Evolutionary conservation across 768 basidiomycete species (phyloP).

Genomic region (Neoboletus magnificus): DNA sequence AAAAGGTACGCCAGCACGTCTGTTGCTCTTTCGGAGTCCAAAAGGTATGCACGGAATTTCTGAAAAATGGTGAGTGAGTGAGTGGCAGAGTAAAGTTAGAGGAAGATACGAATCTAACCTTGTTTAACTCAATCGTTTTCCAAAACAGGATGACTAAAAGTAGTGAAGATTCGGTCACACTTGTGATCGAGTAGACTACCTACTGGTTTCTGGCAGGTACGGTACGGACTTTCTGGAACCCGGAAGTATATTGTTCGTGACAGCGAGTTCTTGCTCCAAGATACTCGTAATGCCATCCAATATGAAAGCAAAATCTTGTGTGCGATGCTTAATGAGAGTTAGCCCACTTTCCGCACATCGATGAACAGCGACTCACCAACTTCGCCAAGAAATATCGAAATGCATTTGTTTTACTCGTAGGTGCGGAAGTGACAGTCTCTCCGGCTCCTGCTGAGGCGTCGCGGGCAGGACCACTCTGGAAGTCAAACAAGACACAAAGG

Average conservation of each 20-base stretch:
- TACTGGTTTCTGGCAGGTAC: slow-evolving; percentile 79
- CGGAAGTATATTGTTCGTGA: slow-evolving; percentile 72
- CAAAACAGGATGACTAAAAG: slow-evolving; percentile 74
- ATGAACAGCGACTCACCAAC: slow-evolving; percentile 44
- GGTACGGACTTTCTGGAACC: slow-evolving; percentile 83
- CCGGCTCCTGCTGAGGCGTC: slow-evolving; percentile 44
- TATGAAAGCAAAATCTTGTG: slow-evolving; percentile 85
- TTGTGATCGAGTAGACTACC: slow-evolving; percentile 26
- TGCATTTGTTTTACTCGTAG: slow-evolving; percentile 73
- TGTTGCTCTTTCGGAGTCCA: slow-evolving; percentile 76
- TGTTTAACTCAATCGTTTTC: slow-evolving; percentile 92
- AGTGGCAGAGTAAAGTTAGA: background rate
- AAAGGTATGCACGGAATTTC: slow-evolving; percentile 85
- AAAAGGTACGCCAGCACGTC: slow-evolving; percentile 78
- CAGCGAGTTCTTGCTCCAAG: slow-evolving; percentile 72
- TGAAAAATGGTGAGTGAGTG: slow-evolving; percentile 31
- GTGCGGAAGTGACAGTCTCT: slow-evolving; percentile 44
- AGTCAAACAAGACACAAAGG: slow-evolving; percentile 72
- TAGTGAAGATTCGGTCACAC: slow-evolving; percentile 4
- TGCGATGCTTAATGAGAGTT: slow-evolving; percentile 63
- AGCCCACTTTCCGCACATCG: slow-evolving; percentile 4
- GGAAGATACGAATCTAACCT: slow-evolving; percentile 44
- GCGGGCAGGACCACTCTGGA: slow-evolving; percentile 72
- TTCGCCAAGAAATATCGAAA: slow-evolving; percentile 93
- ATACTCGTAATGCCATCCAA: slow-evolving; percentile 66